These are phyloP conservation scores for Syncephalastrum contaminatum DNA, from an alignment of 371 early-diverging fungal genomes.

Conservation along the genomic window DNA sequence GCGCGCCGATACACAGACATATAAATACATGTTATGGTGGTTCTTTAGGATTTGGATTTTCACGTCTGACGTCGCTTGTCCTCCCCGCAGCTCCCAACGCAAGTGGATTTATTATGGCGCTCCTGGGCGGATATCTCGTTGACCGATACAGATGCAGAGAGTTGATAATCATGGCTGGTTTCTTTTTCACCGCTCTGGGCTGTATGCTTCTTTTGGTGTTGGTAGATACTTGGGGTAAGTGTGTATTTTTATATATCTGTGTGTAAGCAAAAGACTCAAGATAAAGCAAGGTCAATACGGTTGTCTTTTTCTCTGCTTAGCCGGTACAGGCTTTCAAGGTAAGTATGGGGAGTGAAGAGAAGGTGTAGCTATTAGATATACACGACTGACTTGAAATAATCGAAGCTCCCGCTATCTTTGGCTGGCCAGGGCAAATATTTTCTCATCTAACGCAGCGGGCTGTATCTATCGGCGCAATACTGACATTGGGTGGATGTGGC, in stretches of 20 bases:
- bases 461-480: constrained; percentile 23
- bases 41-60: constrained; percentile 21
- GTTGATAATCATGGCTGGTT: constrained; percentile 21
- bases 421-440: constrained; percentile 29
- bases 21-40: no score
- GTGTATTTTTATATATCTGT: no score
- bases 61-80: constrained; percentile 19
- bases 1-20: no score
- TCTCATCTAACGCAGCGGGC: constrained; percentile 27
- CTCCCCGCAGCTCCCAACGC: constrained; percentile 34
- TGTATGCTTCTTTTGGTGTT: constrained; percentile 19
- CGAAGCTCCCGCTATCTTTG: constrained; percentile 28
- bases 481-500: constrained; percentile 26
- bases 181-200: constrained; percentile 20
- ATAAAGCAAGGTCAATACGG: no score
- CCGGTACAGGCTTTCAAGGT: constrained; percentile 33
- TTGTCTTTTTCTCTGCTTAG: neutral
- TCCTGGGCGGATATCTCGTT: constrained; percentile 26
- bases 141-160: constrained; percentile 22
- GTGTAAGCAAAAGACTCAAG: no score
- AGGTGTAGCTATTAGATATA: neutral
- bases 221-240: constrained; percentile 25
- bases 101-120: constrained; percentile 19
- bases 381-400: neutral
- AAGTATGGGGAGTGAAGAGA: no score